Evolutionary conservation across 1,284 basidiomycete species (phyloP).

Genomic region (Polyporus tsugae): DNA sequence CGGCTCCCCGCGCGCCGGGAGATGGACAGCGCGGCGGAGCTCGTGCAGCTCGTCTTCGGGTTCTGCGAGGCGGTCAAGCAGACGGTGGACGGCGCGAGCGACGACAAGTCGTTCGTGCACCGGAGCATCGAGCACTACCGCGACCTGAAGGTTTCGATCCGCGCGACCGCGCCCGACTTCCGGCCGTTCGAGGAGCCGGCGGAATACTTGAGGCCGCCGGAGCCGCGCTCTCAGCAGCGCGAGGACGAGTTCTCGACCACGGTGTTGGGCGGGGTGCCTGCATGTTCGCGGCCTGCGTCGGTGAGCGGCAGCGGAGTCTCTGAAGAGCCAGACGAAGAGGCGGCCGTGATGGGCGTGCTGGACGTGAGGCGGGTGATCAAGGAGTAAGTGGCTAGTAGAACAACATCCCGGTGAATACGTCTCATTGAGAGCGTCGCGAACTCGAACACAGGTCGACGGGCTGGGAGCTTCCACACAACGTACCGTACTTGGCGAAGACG

Average conservation of each 20-base stretch:
- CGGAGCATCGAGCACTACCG: slow-evolving; percentile 43
- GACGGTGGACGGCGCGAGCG: slow-evolving; percentile 45
- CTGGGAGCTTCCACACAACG: slow-evolving; percentile 61
- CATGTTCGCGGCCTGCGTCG: too few species aligned
- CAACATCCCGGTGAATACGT: background rate
- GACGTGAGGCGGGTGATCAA: slow-evolving; percentile 35
- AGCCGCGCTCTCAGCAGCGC: slow-evolving; percentile 2
- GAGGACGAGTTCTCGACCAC: slow-evolving; percentile 33
- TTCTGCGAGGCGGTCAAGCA: slow-evolving; percentile 52
- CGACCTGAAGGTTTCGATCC: slow-evolving; percentile 45
- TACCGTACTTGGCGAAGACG: slow-evolving; percentile 59
- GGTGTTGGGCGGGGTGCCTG: too few species aligned
- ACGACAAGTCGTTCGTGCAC: slow-evolving; percentile 47
- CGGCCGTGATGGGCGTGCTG: slow-evolving; percentile 22
- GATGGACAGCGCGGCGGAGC: slow-evolving; percentile 51
- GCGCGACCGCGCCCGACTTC: slow-evolving; percentile 51
- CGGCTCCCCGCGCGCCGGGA: slow-evolving; percentile 50
- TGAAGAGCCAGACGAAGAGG: slow-evolving; percentile 29
- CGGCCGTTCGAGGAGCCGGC: slow-evolving; percentile 20
- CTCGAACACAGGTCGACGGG: slow-evolving; percentile 50
- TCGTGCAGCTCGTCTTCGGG: slow-evolving; percentile 49
- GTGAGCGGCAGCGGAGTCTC: background rate
- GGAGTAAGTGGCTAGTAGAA: slow-evolving; percentile 30
- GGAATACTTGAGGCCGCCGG: background rate
- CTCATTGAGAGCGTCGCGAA: background rate